A percentile compares a stretch with the other conserved stretches of the same genome.
phyloP scores from a whole-genome alignment of 2,329 filamentous ascomycete species.

The Penicillium verrucosum region DNA sequence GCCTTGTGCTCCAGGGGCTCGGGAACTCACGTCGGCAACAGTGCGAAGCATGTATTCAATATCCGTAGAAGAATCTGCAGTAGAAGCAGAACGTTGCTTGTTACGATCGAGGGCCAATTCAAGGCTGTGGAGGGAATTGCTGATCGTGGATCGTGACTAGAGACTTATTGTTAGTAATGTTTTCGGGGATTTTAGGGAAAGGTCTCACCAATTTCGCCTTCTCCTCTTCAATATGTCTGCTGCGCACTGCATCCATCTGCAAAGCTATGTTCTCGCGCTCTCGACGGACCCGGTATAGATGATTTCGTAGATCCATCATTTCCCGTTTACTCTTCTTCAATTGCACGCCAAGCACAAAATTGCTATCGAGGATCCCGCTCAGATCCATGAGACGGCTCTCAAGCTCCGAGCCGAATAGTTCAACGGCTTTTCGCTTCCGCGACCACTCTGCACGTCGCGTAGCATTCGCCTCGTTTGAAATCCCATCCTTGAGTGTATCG shows the following conservation, averaged over 20 bases:
- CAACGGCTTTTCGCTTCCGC: slow-evolving; percentile 47
- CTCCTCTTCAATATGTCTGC: slow-evolving; percentile 41
- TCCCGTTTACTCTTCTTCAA: slow-evolving; percentile 46
- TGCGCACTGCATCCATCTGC: slow-evolving; percentile 49
- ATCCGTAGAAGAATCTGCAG: slow-evolving; percentile 30
- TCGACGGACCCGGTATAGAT: slow-evolving; percentile 48
- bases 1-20: slow-evolving; percentile 37
- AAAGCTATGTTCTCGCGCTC: slow-evolving; percentile 50
- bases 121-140: slow-evolving; percentile 43
- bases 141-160: slow-evolving; percentile 41
- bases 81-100: slow-evolving; percentile 23
- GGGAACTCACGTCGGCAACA: slow-evolving; percentile 42
- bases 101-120: slow-evolving; percentile 42
- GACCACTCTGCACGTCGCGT: slow-evolving; percentile 41
- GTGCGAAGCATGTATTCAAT: slow-evolving; percentile 45
- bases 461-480: slow-evolving; percentile 40
- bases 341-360: slow-evolving; percentile 46
- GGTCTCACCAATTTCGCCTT: slow-evolving; percentile 33
- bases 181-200: not conserved
- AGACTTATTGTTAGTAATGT: slow-evolving; percentile 8
- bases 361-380: slow-evolving; percentile 52
- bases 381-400: slow-evolving; percentile 51
- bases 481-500: slow-evolving; percentile 41
- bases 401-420: slow-evolving; percentile 49
- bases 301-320: slow-evolving; percentile 45